These are phyloP conservation scores for Chrysoporthe deuterocubensis DNA, from an alignment of 2,329 filamentous ascomycete species.

Conservation along the genomic window DNA sequence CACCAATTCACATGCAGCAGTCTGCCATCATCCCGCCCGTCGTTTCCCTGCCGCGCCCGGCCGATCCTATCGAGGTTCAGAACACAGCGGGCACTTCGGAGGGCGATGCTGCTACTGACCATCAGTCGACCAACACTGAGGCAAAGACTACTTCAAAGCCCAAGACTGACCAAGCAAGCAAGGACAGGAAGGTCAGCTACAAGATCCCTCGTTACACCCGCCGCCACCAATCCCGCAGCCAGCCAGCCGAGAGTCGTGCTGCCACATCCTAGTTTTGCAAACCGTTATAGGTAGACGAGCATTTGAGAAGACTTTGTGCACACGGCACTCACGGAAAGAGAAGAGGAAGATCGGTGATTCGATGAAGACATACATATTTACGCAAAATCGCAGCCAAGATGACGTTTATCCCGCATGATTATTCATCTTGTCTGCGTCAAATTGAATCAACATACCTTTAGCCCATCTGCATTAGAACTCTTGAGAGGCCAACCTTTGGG, in stretches of 20 bases:
- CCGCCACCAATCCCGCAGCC: constrained; percentile 53
- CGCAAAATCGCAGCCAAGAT: constrained; percentile 3
- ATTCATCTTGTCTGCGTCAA: background rate
- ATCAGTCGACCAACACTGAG: constrained; percentile 6
- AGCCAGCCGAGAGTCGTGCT: constrained; percentile 38
- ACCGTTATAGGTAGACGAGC: background rate
- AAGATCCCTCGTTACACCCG: constrained; percentile 43
- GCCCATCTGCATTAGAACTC: background rate
- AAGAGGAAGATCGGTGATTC: background rate
- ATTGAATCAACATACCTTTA: background rate
- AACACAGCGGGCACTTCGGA: constrained; percentile 11
- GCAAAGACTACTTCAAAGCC: constrained; percentile 10
- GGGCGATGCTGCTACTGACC: constrained; percentile 4
- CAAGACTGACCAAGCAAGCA: constrained; percentile 29
- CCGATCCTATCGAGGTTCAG: background rate
- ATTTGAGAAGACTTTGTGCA: background rate
- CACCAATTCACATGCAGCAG: constrained; percentile 13
- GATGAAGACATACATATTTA: background rate
- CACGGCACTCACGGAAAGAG: constrained; percentile 11
- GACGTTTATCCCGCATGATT: constrained; percentile 1
- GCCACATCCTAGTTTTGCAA: background rate
- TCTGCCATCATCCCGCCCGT: constrained; percentile 7
- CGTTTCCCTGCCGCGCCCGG: constrained; percentile 19
- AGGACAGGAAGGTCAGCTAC: constrained; percentile 31
- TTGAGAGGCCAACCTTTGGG: background rate